Evolutionary conservation across 441 rosid species (phyloP).

Genomic region (Gossypium schwendimanii): DNA sequence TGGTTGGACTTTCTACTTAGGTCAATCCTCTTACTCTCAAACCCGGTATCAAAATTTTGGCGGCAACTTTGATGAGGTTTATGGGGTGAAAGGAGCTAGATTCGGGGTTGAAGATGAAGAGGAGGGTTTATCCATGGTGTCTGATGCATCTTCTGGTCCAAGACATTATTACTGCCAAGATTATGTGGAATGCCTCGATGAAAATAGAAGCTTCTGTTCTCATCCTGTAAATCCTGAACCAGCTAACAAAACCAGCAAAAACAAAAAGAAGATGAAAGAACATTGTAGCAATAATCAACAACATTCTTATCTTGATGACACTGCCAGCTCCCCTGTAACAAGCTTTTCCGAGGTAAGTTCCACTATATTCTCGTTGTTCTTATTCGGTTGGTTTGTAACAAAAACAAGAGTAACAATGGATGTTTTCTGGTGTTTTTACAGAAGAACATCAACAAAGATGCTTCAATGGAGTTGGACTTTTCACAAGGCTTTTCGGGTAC

Average conservation of each 20-base stretch:
- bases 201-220: conserved; percentile 16
- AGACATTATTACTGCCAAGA: conserved; percentile 33
- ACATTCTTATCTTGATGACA: conserved; percentile 50
- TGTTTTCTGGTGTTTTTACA: conserved; percentile 13
- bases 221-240: conserved; percentile 12
- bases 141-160: conserved; percentile 72
- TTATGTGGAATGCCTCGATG: conserved; percentile 23
- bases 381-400: background rate
- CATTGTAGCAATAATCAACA: conserved; percentile 19
- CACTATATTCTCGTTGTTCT: background rate
- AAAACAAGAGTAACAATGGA: background rate
- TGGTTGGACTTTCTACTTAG: conserved; percentile 78
- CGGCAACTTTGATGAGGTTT: conserved; percentile 13
- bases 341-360: conserved; percentile 38
- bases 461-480: conserved; percentile 30
- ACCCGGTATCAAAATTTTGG: conserved; percentile 19
- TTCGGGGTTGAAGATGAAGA: conserved; percentile 24
- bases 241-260: conserved; percentile 19
- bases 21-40: conserved; percentile 44
- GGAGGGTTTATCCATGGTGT: conserved; percentile 63
- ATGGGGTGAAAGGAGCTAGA: conserved; percentile 11
- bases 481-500: conserved; percentile 47
- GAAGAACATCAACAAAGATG: conserved; percentile 29
- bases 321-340: conserved; percentile 51
- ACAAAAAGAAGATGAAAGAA: conserved; percentile 29